Base-by-base conservation (phyloP, 208 protist species). In the Trypanosoma melophagium region DNA sequence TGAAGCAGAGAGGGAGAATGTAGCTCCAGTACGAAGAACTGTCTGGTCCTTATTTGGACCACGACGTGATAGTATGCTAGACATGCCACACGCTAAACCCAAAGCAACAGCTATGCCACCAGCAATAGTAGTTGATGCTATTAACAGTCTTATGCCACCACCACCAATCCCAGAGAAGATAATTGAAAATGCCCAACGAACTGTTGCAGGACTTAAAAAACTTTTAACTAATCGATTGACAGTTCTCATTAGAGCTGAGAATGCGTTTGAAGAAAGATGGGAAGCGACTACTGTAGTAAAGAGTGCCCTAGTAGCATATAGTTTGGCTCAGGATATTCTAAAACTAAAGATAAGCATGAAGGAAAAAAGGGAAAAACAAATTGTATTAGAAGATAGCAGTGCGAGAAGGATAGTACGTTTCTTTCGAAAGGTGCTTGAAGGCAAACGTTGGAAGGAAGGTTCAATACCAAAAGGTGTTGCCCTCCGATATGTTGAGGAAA, bases 251-350 rank as follows among this genome's bases (percentile, higher is more conserved):
- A 83, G 84, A 53, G 81, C 72, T 3, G 87, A 93, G 60, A 71
- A 70, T 16, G 71, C 72, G 10, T 93, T 86, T 50, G 84, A 93
- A 60, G 83, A 87, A 41, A 74, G 75, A 42, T 93, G 87, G 87
- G 69, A 55, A 7, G 84, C 87, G 40, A 89, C 87, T 21, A 78
- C 81, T 54, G 75, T 78, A 31, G 73, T 93, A 25, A 72, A 69
- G 45, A 76, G 60, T 24, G 82, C 87, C 8, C 71, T 93, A 19
- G 42, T 77, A 21, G 49, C 75, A n/a, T 89, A 81, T 67, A 79
- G 79, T 54, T 69, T 91, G 22, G 79, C 80, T 31, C 81, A 86
- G 62, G 81, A 83, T 57, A 69, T 90, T 25, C 41, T 87, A n/a
- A 77, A 73, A 25, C 58, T 86, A 50, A 87, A 86, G 50, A 56